Evolutionary conservation across 176 grass and related monocot species (phyloP), one percentile per base, ranked within the genome.

Genomic region (Eragrostis nindensis): DNA sequence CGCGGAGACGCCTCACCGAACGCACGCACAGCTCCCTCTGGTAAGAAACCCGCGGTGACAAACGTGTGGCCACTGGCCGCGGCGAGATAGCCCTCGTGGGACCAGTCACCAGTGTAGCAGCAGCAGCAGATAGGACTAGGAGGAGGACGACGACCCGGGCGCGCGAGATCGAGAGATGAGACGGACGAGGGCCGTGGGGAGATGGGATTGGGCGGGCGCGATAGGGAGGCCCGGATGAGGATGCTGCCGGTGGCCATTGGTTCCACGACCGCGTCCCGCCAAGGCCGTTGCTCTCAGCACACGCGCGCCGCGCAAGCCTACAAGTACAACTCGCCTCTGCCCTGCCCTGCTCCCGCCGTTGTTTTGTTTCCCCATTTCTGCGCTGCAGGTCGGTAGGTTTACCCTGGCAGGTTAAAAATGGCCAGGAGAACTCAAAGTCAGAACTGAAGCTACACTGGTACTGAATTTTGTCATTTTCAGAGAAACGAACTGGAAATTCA

Each of bases 241-340:
- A 5, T 18, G 79, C 79, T 17, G 65, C 79, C 79, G 43, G 46
- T 83, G 66, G 73, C 86, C 86, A 87, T 66, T 77, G 80, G 79
- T 82, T 87, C 72, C 25, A 22, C 13, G 16, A 17, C 11, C 32
- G 48, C 55, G 52, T 24, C 50, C 61, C 60, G 52, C 78, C 78
- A 55, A 76, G 2, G 18, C 39, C 56, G 54, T 76, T 61, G 72
- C 72, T 76, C 66, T 61, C 77, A 1, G 15, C 78, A 39, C 77
- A 19, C 21, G 71, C 27, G 21, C 68, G 25, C 76, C 21, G 15
- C 68, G 25, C 76, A 71, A 47, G 6, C 61, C 3, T 60, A 74
- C 39, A 83, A 85, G 19, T 78, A 69, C 66, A 68, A 38, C 26
- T 40, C 18, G 39, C 11, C 44, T 44, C 32, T n/a, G 5, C 43